Percentiles rank a stretch among this genome's conserved stretches.
phyloP scores from a whole-genome alignment of 2,329 filamentous ascomycete genomes.

The Chaetomiaceae sp. region DNA sequence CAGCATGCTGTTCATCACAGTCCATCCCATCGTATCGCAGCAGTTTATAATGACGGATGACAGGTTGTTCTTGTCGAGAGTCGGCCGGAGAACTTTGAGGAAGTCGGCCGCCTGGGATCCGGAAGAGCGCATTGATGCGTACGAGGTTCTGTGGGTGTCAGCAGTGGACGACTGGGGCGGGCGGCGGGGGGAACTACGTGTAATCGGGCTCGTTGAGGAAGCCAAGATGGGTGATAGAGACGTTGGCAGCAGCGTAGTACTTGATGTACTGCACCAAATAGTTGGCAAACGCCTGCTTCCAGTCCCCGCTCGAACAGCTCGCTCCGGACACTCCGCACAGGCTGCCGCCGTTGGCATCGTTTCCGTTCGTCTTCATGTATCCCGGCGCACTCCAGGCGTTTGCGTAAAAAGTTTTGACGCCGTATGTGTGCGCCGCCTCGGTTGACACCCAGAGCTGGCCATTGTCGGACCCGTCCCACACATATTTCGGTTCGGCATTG shows the following conservation, averaged over 20 bases:
- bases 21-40: conserved; percentile 26
- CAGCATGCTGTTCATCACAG: conserved; percentile 15
- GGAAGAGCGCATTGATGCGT: conserved; percentile 33
- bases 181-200: conserved; percentile 12
- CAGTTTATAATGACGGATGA: conserved; percentile 39
- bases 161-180: no score
- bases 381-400: conserved; percentile 33
- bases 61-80: conserved; percentile 31
- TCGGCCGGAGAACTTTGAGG: conserved; percentile 39
- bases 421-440: conserved; percentile 35
- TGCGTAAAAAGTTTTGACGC: conserved; percentile 43
- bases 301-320: conserved; percentile 32
- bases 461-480: conserved; percentile 34
- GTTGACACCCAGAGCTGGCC: conserved; percentile 42
- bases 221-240: conserved; percentile 33
- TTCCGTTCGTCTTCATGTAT: conserved; percentile 35
- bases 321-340: conserved; percentile 33
- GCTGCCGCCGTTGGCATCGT: conserved; percentile 27
- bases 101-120: conserved; percentile 38
- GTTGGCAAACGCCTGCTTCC: conserved; percentile 36
- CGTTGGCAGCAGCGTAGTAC: conserved; percentile 31
- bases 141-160: conserved; percentile 23
- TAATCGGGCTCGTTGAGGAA: conserved; percentile 36
- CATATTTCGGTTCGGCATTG: conserved; percentile 28
- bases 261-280: conserved; percentile 34